Base-by-base conservation (phyloP, 2,329 filamentous ascomycete genomes). In the Pseudocercospora crystallina region DNA sequence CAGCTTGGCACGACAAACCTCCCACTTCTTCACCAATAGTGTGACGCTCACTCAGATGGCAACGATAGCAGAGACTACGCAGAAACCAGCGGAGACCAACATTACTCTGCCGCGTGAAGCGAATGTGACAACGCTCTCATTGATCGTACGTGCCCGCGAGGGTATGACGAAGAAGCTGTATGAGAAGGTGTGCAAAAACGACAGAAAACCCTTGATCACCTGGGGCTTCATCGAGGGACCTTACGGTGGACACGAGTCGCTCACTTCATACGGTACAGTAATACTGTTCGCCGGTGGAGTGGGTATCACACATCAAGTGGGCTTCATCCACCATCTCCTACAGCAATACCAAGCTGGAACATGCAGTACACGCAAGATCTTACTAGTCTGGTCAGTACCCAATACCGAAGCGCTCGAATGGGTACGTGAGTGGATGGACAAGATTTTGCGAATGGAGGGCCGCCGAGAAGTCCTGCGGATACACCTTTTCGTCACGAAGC, bases 221-320 rank as follows among this genome's bases (percentile, higher is more conserved):
- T 81, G 72, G 32, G 87, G 85, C 57, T 79, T 83, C 40, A 81
- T 87, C 36, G 88, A 92, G 70, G 88, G 88, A 0, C 88, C 88
- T 0, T 92, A 92, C 64, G 79, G 87, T 42, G 86, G 84, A 33
- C 77, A 85, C 65, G 85, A 90, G 66, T 77, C 75, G 58, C 78
- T 91, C 66, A 78, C 84, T 53, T 89, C 85, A 1, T 91, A 90
- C 69, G 88, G 88, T 57, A 90, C 86, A 0, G 83, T 87, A 29
- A 81, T 91, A 68, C 79, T 92, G 34, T 89, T 92, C 65, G 88
- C 88, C 0, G 88, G 87, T 50, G 88, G 88, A 61, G 85, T 91
- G 10, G 88, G 88, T 56, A 88, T 92, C 61, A 90, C 88, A 1
- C 87, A 92, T 61, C 86, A 87, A 57, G 82, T 90, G 20, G 85